Evolutionary conservation across 805 yeast species (phyloP).

Genomic region (Suhomyces tanzawaensis): DNA sequence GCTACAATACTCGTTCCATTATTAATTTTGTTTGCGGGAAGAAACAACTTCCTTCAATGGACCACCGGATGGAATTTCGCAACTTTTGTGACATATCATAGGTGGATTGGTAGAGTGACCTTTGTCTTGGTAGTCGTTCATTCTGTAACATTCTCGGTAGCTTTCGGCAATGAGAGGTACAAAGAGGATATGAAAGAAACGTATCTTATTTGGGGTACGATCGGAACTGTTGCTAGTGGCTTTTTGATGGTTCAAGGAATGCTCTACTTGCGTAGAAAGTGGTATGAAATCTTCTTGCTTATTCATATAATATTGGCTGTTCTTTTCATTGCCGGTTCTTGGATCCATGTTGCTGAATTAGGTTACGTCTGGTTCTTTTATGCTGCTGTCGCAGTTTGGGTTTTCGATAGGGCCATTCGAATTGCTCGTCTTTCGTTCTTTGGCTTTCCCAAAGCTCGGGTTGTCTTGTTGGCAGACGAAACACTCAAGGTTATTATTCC

Average conservation of each 20-base stretch:
- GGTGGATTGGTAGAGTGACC: conserved; percentile 20
- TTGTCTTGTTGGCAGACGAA: conserved; percentile 32
- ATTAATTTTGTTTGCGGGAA: conserved; percentile 21
- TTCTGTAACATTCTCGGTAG: conserved; percentile 16
- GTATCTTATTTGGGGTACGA: conserved; percentile 27
- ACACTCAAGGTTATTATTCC: conserved; percentile 37
- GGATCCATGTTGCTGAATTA: conserved; percentile 41
- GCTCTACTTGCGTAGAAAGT: conserved; percentile 42
- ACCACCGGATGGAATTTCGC: conserved; percentile 13
- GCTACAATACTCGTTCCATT: conserved; percentile 28
- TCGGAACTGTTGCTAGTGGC: conserved; percentile 35
- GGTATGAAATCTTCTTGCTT: conserved; percentile 54
- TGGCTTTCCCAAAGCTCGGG: conserved; percentile 34
- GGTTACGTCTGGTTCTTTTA: conserved; percentile 31
- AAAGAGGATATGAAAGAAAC: conserved; percentile 12
- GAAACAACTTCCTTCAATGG: conserved; percentile 20
- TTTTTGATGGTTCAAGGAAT: conserved; percentile 46
- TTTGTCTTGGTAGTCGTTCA: conserved; percentile 18
- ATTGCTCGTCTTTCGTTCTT: conserved; percentile 26
- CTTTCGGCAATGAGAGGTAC: conserved; percentile 12
- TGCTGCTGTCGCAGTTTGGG: conserved; percentile 37
- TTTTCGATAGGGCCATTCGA: conserved; percentile 32
- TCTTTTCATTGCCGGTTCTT: conserved; percentile 46
- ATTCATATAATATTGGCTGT: conserved; percentile 57
- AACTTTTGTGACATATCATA: conserved; percentile 20